phyloP scores from a whole-genome alignment of 2,329 filamentous ascomycete genomes.

The Aspergillus proliferans region DNA sequence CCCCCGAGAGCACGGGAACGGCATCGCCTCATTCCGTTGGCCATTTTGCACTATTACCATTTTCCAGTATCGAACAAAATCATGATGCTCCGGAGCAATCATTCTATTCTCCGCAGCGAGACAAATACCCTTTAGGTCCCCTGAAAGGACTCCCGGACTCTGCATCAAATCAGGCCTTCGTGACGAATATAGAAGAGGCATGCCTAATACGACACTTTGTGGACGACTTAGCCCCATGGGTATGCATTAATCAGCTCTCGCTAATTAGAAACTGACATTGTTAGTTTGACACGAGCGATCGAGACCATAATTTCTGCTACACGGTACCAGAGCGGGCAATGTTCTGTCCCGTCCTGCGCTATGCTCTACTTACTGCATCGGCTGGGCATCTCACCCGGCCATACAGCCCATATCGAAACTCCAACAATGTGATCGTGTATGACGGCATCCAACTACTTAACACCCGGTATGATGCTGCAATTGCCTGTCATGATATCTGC shows the following conservation, averaged over 20 bases:
- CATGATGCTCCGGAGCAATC: background rate
- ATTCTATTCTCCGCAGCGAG: background rate
- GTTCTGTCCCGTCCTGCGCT: slow-evolving; percentile 8
- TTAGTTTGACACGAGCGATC: slow-evolving; percentile 9
- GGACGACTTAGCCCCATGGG: slow-evolving; percentile 6
- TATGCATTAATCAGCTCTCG: background rate
- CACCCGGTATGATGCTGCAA: slow-evolving; percentile 11
- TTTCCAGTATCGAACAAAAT: background rate
- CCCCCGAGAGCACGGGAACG: background rate
- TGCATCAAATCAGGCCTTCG: background rate
- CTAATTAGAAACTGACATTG: background rate
- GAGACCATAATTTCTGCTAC: slow-evolving; percentile 7
- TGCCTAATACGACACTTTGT: slow-evolving; percentile 7
- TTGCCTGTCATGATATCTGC: slow-evolving; percentile 22
- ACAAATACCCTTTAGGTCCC: slow-evolving; percentile 3
- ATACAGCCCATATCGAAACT: background rate
- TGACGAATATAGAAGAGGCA: slow-evolving; percentile 4
- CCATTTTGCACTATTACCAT: background rate
- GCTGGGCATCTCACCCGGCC: slow-evolving; percentile 7
- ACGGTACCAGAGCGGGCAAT: slow-evolving; percentile 8
- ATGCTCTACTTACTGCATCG: slow-evolving; percentile 8
- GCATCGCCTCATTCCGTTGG: background rate
- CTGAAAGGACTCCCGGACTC: slow-evolving; percentile 1
- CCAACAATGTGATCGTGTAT: background rate
- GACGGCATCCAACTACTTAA: slow-evolving; percentile 4